These are phyloP conservation scores for Dichomitus squalens DNA, from an alignment of 1,284 basidiomycete species.

Conservation along the genomic window DNA sequence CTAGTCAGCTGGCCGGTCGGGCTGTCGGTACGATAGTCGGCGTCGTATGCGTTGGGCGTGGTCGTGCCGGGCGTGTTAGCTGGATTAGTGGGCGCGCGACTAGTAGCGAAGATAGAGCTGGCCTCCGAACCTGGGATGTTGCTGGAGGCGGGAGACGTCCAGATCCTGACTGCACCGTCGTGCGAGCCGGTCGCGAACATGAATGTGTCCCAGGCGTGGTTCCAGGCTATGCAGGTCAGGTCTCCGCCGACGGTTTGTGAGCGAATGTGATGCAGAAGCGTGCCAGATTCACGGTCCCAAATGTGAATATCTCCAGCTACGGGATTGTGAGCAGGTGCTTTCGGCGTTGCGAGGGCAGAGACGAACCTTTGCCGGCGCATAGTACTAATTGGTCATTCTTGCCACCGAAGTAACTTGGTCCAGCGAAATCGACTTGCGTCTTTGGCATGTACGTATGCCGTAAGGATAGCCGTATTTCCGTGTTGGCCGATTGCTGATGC, in stretches of 20 bases:
- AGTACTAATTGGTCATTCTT: constrained; percentile 75
- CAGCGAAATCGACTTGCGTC: constrained; percentile 69
- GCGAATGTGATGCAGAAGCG: constrained; percentile 65
- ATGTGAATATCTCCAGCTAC: constrained; percentile 78
- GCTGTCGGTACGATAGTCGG: constrained; percentile 22
- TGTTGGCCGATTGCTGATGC: constrained; percentile 1
- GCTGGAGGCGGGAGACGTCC: constrained; percentile 45
- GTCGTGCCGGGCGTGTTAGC: constrained; percentile 27
- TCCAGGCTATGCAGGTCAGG: constrained; percentile 79
- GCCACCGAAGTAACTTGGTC: constrained; percentile 79
- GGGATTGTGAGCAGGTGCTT: background rate
- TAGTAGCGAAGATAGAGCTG: constrained; percentile 12
- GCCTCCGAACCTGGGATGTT: constrained; percentile 7
- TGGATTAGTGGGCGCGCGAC: constrained; percentile 27
- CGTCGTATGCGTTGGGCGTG: constrained; percentile 26
- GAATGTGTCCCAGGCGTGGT: constrained; percentile 66
- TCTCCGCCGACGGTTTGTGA: constrained; percentile 63
- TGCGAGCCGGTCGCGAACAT: constrained; percentile 82
- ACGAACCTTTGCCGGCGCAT: constrained; percentile 71
- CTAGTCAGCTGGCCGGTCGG: constrained; percentile 7
- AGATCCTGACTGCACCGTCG: constrained; percentile 72
- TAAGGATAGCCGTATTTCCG: constrained; percentile 48
- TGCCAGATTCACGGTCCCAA: constrained; percentile 80
- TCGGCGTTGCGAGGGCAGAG: background rate
- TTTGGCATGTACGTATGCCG: constrained; percentile 77